Base-by-base conservation (phyloP, 1,284 basidiomycete species). In the Sanghuangporus baumii region DNA sequence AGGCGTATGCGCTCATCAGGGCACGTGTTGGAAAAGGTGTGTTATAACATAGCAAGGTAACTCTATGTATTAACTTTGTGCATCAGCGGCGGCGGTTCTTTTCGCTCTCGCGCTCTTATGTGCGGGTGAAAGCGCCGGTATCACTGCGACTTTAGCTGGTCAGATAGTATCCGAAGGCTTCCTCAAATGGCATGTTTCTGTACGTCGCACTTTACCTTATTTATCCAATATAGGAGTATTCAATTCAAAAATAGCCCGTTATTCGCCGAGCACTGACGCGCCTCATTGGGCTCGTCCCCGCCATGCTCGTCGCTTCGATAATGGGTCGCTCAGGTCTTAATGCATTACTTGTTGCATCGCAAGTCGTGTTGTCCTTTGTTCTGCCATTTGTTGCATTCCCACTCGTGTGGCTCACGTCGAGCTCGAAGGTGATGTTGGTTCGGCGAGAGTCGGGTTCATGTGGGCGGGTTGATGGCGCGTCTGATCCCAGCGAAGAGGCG, bases 101-200 rank as follows among this genome's bases (percentile, higher is more conserved):
- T 97, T 97, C 69, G 94, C 94, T 0, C 72, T 98, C 40, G 91
- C 91, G 0, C 77, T 97, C 11, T 81, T 97, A 8, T 87, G 89
- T 46, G 82, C 94, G 0, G 96, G 96, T 3, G 94, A 98, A 78
- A 94, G 92, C 66, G 93, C 96, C 0, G 93, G 91, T 6, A 86
- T 98, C 66, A 93, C 97, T 1, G 95, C 93, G 6, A 98, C 95
- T 0, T 81, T 98, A 12, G 91, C 94, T 0, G 96, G 96, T 0
- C 89, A 98, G 75, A 88, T 95, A 51, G 91, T 98, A 37, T 89
- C 88, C 0, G 96, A 98, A 75, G 96, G 96, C 0, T 97, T 98
- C 74, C 81, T 99, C 65, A 84, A 87, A 61, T 98, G 96, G 96
- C 83, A 84, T 60, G 83, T 94, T 55, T 89, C 92, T 61, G 91